These are phyloP conservation scores for Trichoderma asperelloides DNA, from an alignment of 495 filamentous ascomycete genomes.

Conservation along the genomic window DNA sequence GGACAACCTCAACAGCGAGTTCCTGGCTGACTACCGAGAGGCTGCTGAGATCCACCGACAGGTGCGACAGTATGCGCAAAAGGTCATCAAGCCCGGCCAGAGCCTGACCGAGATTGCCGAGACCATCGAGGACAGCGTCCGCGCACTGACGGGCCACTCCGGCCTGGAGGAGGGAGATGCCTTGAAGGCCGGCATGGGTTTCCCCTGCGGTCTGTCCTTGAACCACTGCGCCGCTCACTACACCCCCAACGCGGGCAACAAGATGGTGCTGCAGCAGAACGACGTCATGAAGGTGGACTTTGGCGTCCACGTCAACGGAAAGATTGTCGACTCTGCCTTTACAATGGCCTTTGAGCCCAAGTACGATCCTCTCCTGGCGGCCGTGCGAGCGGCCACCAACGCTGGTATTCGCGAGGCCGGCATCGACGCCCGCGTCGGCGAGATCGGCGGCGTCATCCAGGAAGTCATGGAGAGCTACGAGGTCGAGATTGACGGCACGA, in stretches of 20 bases:
- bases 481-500: conserved; percentile 66
- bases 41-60: conserved; percentile 84
- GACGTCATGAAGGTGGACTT: conserved; percentile 95
- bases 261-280: conserved; percentile 66
- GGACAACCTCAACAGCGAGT: conserved; percentile 74
- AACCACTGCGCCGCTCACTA: conserved; percentile 88
- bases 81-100: conserved; percentile 73
- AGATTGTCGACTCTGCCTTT: conserved; percentile 89
- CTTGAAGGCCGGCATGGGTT: conserved; percentile 74
- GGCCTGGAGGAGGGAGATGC: conserved; percentile 75
- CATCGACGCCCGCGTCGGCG: conserved; percentile 69
- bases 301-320: conserved; percentile 81
- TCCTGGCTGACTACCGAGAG: conserved; percentile 77
- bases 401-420: conserved; percentile 77
- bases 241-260: conserved; percentile 85
- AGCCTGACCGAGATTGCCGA: conserved; percentile 74
- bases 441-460: conserved; percentile 71
- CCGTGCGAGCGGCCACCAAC: conserved; percentile 81
- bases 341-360: conserved; percentile 79
- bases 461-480: conserved; percentile 89
- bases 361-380: conserved; percentile 74
- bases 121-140: conserved; percentile 76
- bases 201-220: conserved; percentile 77
- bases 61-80: conserved; percentile 73
- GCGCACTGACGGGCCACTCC: conserved; percentile 66